Base-by-base conservation (phyloP, 2,329 filamentous ascomycete genomes). In the Pseudogymnoascus sp. region DNA sequence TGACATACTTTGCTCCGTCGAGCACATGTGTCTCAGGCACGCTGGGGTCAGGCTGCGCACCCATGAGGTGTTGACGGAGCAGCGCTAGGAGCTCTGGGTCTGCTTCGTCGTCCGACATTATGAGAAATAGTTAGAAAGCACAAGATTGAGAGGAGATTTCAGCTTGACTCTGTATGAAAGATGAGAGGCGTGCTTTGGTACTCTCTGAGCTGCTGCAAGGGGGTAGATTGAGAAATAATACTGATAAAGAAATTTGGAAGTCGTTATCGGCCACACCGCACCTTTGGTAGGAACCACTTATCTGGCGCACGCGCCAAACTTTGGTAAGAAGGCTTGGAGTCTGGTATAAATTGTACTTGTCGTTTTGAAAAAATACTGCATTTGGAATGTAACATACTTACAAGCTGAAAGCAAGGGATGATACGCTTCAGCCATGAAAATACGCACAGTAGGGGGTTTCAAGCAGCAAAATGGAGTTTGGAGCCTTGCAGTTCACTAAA, bases 81-180 rank as follows among this genome's bases (percentile, higher is more conserved):
- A 97, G 86, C 68, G 87, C 91, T 19, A 97, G 81, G 52, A 97
- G 85, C 76, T 97, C 92, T 41, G 84, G 88, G 72, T 97, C 93
- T 58, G 88, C 87, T 74, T 96, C 93, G 75, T 96, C 91, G 78
- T 97, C 92, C 55, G 91, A 95, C 90, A 95, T 95, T 69, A 59
- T 78, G 65, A 59, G 6, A 62, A 60, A 55, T 33, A 21, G n/a
- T 29, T 45, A 45, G 37, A 55, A 52, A 26, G 14, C 7, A 41
- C 19, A 23, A 21, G 26, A 37, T 39, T 39, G 19, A 16, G 7
- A 14, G 6, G 2, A 43, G 21, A 38, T 31, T 35, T 26, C 31
- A n/a, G 45, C 49, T 55, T 55, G 49, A 14, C 3, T 19, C 16
- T 33, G 49, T 33, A 21, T 7, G 49, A 35, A 35, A 33, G 49